A percentile compares a stretch with the other conserved stretches of the same genome.
phyloP scores from a whole-genome alignment of 305 asterid genomes.

The Ruellia speciosa region DNA sequence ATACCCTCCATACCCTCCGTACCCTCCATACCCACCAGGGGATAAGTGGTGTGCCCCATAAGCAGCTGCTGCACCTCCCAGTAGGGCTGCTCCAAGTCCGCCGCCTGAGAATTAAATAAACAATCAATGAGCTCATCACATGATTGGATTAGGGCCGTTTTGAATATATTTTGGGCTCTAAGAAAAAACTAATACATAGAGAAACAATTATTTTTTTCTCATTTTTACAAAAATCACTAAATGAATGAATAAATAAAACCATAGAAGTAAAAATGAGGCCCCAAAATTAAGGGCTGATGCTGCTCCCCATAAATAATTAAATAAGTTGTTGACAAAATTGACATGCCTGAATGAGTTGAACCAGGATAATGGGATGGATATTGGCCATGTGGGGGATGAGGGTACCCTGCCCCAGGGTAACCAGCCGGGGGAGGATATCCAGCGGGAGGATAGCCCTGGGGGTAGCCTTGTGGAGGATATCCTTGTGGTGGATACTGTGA shows the following conservation, averaged over 20 bases:
- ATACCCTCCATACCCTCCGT: slow-evolving; percentile 6
- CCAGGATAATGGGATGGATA: not conserved
- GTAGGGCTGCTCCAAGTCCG: slow-evolving; percentile 31
- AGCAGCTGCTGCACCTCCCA: slow-evolving; percentile 46
- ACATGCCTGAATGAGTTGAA: not conserved
- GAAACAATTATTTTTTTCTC: too few relatives aligned
- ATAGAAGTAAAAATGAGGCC: too few relatives aligned
- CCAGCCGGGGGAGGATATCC: slow-evolving; percentile 4
- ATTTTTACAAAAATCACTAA: too few relatives aligned
- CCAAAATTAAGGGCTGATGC: too few relatives aligned
- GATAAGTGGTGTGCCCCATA: slow-evolving; percentile 18
- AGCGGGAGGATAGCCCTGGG: not conserved
- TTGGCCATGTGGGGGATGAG: not conserved
- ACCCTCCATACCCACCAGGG: slow-evolving; percentile 10
- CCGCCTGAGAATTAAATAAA: not conserved
- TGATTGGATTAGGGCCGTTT: not conserved
- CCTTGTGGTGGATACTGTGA: not conserved
- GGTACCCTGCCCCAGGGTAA: not conserved
- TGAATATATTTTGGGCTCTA: too few relatives aligned
- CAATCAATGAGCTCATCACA: not conserved
- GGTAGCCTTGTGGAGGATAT: not conserved
- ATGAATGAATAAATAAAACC: too few relatives aligned
- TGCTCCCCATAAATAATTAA: too few relatives aligned
- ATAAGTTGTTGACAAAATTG: not conserved
- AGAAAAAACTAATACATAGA: too few relatives aligned